Evolutionary conservation across 352 stramenopile species (phyloP), one percentile per base, ranked within the genome.

Genomic region (Phytophthora aleatoria): DNA sequence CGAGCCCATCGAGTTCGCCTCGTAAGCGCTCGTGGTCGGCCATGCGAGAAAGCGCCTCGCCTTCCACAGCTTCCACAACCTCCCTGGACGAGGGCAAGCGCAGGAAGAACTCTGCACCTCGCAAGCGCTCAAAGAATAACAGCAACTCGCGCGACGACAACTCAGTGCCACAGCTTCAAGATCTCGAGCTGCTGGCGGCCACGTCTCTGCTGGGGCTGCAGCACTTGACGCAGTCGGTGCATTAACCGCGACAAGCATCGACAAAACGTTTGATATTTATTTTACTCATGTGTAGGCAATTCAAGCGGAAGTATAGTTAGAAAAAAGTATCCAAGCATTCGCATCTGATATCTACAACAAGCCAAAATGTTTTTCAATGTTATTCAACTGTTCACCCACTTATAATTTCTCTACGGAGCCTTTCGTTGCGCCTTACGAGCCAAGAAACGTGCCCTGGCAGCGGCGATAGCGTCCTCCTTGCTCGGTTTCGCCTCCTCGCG

Each of bases 401-500:
- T 35, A 26, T 67, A 3, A 24, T 53, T 62, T 61, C n/a, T 50
- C 51, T 51, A 26, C 5, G 48, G 42, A 20, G 50, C 27, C 64
- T 75, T 62, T 6, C 74, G 76, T 58, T 84, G 70, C 3, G 86
- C 77, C 61, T 97, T 97, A 26, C 91, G 83, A 10, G 89, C 90
- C 63, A 97, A 66, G 69, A 95, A 97, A 0, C 90, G 85, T 16
- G 86, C 89, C 49, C 77, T 84, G 3, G 91, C 90, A 11, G 87
- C 83, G 3, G 74, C 76, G 51, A 97, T 93, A 2, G 75, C 64
- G 36, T 96, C 89, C 50, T 96, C 80, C 48, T 89, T 91, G 52
- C 68, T 87, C 15, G 42, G 51, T 60, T 81, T 74, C 38, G 50
- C 41, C 38, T 70, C 59, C 44, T 69, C 65, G 41, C 43, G 59